These are phyloP conservation scores for Tremella mesenterica DNA, from an alignment of 768 basidiomycete genomes.

Conservation along the genomic window DNA sequence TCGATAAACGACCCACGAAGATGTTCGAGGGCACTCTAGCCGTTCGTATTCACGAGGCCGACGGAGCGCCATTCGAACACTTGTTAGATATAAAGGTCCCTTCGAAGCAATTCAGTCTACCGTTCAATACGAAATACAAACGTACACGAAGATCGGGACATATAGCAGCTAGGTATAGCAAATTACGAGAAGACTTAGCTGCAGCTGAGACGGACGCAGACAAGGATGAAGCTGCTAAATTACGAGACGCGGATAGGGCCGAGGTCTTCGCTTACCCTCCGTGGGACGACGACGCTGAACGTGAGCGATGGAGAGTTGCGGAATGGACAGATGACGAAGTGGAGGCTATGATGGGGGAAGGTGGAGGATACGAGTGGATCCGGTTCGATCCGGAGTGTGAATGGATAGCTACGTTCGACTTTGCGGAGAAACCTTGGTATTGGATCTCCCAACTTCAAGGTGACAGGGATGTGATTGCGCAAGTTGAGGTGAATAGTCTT, in stretches of 20 bases:
- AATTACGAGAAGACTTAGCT: slow-evolving; percentile 30
- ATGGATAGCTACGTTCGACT: slow-evolving; percentile 88
- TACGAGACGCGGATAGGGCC: slow-evolving; percentile 20
- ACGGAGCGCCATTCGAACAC: slow-evolving; percentile 97
- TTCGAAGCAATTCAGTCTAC: slow-evolving; percentile 93
- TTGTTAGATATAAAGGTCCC: slow-evolving; percentile 79
- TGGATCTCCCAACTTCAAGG: slow-evolving; percentile 94
- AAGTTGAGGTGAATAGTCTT: too few relatives aligned
- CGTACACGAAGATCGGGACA: slow-evolving; percentile 32
- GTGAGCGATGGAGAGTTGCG: slow-evolving; percentile 72
- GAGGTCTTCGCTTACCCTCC: slow-evolving; percentile 79
- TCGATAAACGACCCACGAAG: slow-evolving; percentile 55
- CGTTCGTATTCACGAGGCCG: slow-evolving; percentile 95
- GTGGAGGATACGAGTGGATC: slow-evolving; percentile 85
- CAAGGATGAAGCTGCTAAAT: slow-evolving; percentile 19
- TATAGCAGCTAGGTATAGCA: slow-evolving; percentile 29
- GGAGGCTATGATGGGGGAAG: slow-evolving; percentile 82
- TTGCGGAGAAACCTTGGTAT: slow-evolving; percentile 73
- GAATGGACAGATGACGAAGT: slow-evolving; percentile 99
- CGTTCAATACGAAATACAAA: slow-evolving; percentile 61
- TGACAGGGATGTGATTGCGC: slow-evolving; percentile 93
- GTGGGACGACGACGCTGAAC: slow-evolving; percentile 75
- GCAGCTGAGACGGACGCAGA: slow-evolving; percentile 15
- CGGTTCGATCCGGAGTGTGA: slow-evolving; percentile 98
- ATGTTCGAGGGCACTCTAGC: slow-evolving; percentile 99